Conservation (phyloP, 2,329 filamentous ascomycete species). For the Diaporthe amygdali region DNA sequence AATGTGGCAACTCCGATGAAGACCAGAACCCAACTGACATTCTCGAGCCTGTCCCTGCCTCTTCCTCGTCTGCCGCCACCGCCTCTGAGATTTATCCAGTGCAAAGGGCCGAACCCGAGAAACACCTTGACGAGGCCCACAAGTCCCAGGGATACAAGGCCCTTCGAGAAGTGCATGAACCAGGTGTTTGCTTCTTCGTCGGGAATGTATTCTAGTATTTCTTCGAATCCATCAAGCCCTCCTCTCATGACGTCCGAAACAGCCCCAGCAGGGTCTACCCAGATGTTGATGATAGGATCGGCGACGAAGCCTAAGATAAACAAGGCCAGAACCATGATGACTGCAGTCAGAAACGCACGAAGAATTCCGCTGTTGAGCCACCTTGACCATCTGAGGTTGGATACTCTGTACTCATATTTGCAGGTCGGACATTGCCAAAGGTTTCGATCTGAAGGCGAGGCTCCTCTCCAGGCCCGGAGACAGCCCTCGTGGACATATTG, state of each 20-base stretch:
- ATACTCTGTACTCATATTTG: constrained; percentile 79
- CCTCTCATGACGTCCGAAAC: constrained; percentile 57
- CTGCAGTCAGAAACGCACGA: constrained; percentile 73
- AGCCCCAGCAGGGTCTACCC: constrained; percentile 76
- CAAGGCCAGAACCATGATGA: constrained; percentile 73
- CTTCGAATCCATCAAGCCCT: constrained; percentile 44
- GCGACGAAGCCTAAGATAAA: constrained; percentile 90
- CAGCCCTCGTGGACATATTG: constrained; percentile 95
- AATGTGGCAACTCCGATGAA: constrained; percentile 82
- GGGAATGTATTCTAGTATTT: constrained; percentile 41
- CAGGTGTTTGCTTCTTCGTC: constrained; percentile 66
- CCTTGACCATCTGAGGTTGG: constrained; percentile 76
- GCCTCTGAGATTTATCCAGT: constrained; percentile 77
- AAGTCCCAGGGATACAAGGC: constrained; percentile 86
- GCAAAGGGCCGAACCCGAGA: constrained; percentile 74
- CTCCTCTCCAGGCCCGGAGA: constrained; percentile 79
- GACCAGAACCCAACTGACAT: constrained; percentile 80
- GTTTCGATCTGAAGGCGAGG: constrained; percentile 72
- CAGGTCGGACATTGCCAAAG: constrained; percentile 92
- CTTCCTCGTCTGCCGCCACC: constrained; percentile 62
- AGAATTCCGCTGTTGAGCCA: constrained; percentile 70
- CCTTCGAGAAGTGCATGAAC: constrained; percentile 86
- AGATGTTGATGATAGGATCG: constrained; percentile 89
- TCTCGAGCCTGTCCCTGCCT: constrained; percentile 78
- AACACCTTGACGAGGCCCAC: constrained; percentile 85